These are phyloP conservation scores for Cystobasidium pallidum DNA, from an alignment of 1,284 basidiomycete species.

Conservation along the genomic window DNA sequence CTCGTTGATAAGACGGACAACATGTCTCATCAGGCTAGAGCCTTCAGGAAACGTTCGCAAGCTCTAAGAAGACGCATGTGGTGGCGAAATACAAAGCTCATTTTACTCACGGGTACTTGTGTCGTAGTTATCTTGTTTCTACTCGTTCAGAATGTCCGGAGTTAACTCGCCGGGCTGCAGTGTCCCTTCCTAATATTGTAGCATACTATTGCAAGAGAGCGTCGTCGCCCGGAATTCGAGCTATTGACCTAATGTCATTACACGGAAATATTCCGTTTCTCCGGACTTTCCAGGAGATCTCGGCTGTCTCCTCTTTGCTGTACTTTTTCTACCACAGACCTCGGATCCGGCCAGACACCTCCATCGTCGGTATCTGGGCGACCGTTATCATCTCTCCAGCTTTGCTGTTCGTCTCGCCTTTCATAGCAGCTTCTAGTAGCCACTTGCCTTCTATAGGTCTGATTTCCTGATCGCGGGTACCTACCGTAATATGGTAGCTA, in stretches of 20 bases:
- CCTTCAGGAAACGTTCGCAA: constrained; percentile 87
- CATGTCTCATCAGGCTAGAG: constrained; percentile 93
- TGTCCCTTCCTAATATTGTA: constrained; percentile 10
- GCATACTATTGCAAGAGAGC: constrained; percentile 13
- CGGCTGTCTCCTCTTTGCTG: not conserved
- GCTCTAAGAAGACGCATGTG: constrained; percentile 89
- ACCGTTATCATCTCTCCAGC: constrained; percentile 47
- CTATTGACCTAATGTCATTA: not conserved
- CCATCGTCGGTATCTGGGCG: constrained; percentile 41
- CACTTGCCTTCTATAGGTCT: constrained; percentile 71
- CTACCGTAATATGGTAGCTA: constrained; percentile 83
- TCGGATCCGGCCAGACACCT: constrained; percentile 45
- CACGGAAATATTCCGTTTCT: not conserved
- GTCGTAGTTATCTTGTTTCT: constrained; percentile 15
- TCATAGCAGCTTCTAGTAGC: constrained; percentile 66
- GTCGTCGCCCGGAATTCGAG: not conserved
- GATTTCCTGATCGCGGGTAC: constrained; percentile 66
- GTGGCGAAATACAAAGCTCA: constrained; percentile 86
- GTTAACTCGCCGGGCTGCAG: not conserved
- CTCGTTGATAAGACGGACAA: constrained; percentile 96
- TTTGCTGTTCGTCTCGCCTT: constrained; percentile 54
- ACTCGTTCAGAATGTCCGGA: constrained; percentile 19
- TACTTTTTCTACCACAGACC: constrained; percentile 43
- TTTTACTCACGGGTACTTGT: constrained; percentile 72
- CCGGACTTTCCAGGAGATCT: not conserved